Conservation (phyloP, 805 yeast species). For the Novakomyces olei region DNA sequence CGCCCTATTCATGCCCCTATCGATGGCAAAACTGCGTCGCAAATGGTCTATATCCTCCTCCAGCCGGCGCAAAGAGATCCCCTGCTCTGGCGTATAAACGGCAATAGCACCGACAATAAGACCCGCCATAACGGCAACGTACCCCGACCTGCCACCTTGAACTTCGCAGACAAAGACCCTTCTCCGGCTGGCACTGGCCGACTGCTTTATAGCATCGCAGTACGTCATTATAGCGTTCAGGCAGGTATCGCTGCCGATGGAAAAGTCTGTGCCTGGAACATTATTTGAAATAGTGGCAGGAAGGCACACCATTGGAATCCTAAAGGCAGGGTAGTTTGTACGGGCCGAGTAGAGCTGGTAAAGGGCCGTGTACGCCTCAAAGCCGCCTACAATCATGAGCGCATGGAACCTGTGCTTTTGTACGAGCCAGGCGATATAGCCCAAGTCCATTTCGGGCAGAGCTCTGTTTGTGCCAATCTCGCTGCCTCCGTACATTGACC, state of each 20-base stretch:
- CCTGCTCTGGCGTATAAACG: conserved; percentile 74
- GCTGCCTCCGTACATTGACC: conserved; percentile 84
- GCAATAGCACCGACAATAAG: conserved; percentile 81
- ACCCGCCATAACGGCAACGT: conserved; percentile 67
- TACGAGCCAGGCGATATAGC: conserved; percentile 79
- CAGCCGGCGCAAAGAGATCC: conserved; percentile 42
- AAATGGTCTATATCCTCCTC: conserved; percentile 55
- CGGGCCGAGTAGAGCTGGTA: conserved; percentile 65
- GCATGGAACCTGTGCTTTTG: conserved; percentile 80
- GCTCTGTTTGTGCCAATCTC: conserved; percentile 91
- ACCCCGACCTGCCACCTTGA: conserved; percentile 95
- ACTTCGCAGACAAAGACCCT: conserved; percentile 92
- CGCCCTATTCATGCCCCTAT: conserved; percentile 56
- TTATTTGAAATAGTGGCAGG: conserved; percentile 95
- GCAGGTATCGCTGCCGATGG: conserved; percentile 90
- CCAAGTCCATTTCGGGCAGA: conserved; percentile 63
- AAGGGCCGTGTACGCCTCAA: conserved; percentile 80
- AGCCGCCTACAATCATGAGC: conserved; percentile 79
- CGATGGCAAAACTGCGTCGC: conserved; percentile 44
- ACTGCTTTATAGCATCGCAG: conserved; percentile 86
- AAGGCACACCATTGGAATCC: conserved; percentile 79
- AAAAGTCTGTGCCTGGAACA: conserved; percentile 97
- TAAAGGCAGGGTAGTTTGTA: conserved; percentile 61
- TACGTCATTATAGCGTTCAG: conserved; percentile 72
- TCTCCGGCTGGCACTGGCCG: conserved; percentile 83